Conservation (phyloP, 768 basidiomycete genomes). For the Rhizopogon vesiculosus region DNA sequence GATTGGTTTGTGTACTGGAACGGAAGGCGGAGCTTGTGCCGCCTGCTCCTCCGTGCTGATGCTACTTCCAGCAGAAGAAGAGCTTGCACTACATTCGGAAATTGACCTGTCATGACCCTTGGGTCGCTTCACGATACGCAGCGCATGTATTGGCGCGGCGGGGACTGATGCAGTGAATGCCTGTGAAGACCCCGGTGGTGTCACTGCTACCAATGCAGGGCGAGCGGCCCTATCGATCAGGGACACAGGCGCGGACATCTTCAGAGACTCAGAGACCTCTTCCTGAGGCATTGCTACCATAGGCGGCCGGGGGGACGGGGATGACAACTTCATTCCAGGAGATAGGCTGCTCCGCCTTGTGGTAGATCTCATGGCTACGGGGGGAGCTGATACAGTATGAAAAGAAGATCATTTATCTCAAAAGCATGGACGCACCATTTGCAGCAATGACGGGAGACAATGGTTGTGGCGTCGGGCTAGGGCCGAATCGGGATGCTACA, state of each 20-base stretch:
- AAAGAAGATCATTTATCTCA: neutral
- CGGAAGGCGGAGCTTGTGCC: neutral
- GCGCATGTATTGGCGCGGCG: conserved; percentile 19
- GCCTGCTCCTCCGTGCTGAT: neutral
- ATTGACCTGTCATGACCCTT: conserved; percentile 14
- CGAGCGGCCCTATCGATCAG: neutral
- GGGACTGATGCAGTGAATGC: conserved; percentile 10
- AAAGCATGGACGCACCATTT: neutral
- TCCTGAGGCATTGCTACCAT: neutral
- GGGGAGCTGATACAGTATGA: neutral
- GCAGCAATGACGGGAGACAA: neutral
- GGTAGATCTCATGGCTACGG: neutral
- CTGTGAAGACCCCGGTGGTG: neutral
- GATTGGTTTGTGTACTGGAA: conserved; percentile 9
- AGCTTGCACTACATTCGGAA: conserved; percentile 11
- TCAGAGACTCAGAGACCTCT: neutral
- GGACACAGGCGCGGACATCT: neutral
- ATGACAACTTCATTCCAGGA: neutral
- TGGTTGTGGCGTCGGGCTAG: neutral
- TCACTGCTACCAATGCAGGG: neutral
- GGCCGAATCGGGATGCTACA: neutral
- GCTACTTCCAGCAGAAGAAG: conserved; percentile 4
- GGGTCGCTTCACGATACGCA: conserved; percentile 24
- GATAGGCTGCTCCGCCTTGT: neutral
- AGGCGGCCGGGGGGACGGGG: neutral